phyloP scores from a whole-genome alignment of 148 eudicot genomes.

The Selenicereus undatus region DNA sequence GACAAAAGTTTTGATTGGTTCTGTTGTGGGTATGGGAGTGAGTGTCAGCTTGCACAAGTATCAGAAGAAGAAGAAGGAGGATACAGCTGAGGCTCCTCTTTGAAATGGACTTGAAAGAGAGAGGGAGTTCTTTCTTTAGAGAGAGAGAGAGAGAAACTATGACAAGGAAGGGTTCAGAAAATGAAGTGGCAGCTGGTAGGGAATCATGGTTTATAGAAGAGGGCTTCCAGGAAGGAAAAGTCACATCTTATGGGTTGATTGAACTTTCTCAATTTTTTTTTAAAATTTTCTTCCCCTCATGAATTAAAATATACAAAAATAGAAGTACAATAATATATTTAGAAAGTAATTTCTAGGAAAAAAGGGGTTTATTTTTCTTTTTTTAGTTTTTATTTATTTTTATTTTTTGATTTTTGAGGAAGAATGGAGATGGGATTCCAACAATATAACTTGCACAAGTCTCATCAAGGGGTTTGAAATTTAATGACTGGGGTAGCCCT shows the following conservation, averaged over 20 bases:
- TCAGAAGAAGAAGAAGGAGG: neutral
- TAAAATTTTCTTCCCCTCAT: neutral
- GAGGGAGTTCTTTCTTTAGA: neutral
- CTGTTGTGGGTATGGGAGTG: neutral
- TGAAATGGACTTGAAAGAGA: slow-evolving; percentile 31
- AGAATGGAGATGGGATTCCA: slow-evolving; percentile 10
- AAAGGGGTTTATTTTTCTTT: neutral
- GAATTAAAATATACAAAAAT: neutral
- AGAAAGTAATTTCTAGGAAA: neutral
- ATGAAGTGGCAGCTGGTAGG: slow-evolving; percentile 64
- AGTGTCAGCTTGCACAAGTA: slow-evolving; percentile 20
- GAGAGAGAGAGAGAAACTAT: slow-evolving; percentile 33
- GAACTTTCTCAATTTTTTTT: slow-evolving; percentile 14
- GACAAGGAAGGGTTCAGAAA: slow-evolving; percentile 46
- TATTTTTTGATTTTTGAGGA: neutral
- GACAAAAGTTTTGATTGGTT: neutral
- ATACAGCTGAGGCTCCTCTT: slow-evolving; percentile 5
- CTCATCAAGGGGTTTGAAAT: slow-evolving; percentile 34
- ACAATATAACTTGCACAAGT: slow-evolving; percentile 33
- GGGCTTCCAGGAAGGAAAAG: slow-evolving; percentile 40
- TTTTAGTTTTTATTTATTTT: neutral
- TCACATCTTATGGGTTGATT: slow-evolving; percentile 40
- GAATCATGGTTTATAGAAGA: slow-evolving; percentile 70
- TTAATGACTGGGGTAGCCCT: slow-evolving; percentile 30
- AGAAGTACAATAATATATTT: neutral